These are phyloP conservation scores for Globisporangium perplexum DNA, from an alignment of 352 stramenopile species.

Conservation along the genomic window DNA sequence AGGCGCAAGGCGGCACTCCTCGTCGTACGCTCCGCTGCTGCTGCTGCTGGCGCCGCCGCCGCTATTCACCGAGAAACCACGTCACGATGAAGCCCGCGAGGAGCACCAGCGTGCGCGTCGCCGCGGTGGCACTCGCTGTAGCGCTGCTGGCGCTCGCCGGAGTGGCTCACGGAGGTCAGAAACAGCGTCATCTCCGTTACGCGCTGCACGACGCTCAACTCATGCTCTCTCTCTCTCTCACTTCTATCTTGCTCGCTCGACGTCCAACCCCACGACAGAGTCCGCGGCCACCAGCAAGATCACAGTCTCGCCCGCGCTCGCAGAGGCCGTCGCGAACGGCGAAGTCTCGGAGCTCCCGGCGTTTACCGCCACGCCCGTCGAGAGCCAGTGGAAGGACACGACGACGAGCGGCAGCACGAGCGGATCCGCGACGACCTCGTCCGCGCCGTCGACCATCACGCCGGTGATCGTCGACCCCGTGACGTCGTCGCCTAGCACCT, in stretches of 20 bases:
- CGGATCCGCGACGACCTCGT: neutral
- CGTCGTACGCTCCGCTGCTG: too few species aligned
- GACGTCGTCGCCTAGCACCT: neutral
- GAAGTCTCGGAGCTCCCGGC: constrained; percentile 2
- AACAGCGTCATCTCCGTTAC: neutral
- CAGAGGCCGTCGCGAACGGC: constrained; percentile 10
- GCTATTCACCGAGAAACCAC: neutral
- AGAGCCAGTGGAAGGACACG: neutral
- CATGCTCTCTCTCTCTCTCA: neutral
- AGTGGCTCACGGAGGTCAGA: neutral
- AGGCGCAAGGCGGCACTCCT: too few species aligned
- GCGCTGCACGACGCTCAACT: neutral
- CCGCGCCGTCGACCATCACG: neutral
- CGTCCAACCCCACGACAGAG: too few species aligned
- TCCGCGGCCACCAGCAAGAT: constrained; percentile 7
- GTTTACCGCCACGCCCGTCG: constrained; percentile 12
- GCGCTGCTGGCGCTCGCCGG: constrained; percentile 2
- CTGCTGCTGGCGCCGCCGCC: too few species aligned
- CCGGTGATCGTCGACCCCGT: neutral
- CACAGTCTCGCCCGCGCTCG: constrained; percentile 8
- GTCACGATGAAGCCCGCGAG: constrained; percentile 1
- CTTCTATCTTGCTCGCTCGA: too few species aligned
- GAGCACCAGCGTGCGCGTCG: neutral
- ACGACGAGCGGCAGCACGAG: neutral
- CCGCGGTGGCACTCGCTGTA: neutral